These are phyloP conservation scores for Dovyalis caffra DNA, from an alignment of 345 rosid species.

Conservation along the genomic window DNA sequence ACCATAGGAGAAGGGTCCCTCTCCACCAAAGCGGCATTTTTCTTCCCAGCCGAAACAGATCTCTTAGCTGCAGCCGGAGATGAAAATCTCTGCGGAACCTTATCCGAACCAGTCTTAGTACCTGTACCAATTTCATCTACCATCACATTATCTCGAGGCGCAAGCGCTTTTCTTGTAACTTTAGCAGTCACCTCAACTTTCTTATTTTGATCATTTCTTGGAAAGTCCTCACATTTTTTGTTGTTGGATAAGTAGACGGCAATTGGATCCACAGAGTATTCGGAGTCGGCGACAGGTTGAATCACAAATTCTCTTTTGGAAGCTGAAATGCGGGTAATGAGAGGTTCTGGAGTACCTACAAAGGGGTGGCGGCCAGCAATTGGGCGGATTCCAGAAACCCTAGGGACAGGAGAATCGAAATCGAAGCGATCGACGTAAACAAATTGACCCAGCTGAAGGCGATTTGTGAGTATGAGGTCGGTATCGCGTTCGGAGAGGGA, in stretches of 20 bases:
- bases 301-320: constrained; percentile 75
- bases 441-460: constrained; percentile 98
- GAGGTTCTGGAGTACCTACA: constrained; percentile 78
- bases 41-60: constrained; percentile 54
- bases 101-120: not conserved
- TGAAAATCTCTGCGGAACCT: constrained; percentile 76
- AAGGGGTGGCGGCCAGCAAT: constrained; percentile 91
- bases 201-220: constrained; percentile 1
- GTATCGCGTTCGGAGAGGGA: constrained; percentile 91
- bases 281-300: constrained; percentile 78
- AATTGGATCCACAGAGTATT: constrained; percentile 71
- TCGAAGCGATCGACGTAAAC: constrained; percentile 81
- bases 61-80: constrained; percentile 76
- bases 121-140: constrained; percentile 26
- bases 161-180: constrained; percentile 54
- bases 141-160: constrained; percentile 36
- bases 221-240: constrained; percentile 29
- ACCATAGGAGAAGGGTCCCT: constrained; percentile 73
- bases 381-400: constrained; percentile 74
- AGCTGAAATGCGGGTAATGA: constrained; percentile 70
- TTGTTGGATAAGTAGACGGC: constrained; percentile 68
- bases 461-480: constrained; percentile 85
- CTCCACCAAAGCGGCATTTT: constrained; percentile 38
- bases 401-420: constrained; percentile 78
- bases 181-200: constrained; percentile 20